Percentiles rank a stretch among this genome's conserved stretches.
These are phyloP conservation scores for Entomortierella beljakovae DNA, from an alignment of 192 early-diverging fungal species.

Conservation along the genomic window DNA sequence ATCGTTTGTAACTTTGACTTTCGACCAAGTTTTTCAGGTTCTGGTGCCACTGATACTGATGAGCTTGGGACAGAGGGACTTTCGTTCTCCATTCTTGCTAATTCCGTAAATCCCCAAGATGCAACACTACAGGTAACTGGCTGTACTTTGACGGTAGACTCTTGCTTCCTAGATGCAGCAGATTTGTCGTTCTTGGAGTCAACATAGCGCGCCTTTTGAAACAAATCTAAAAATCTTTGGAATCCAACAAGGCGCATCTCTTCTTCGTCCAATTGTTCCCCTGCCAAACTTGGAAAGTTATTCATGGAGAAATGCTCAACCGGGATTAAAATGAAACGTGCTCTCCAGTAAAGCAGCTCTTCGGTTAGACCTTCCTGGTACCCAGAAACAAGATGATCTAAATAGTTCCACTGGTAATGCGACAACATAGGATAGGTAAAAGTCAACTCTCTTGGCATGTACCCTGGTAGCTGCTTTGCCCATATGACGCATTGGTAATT, in stretches of 20 bases:
- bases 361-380: conserved; percentile 85
- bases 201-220: conserved; percentile 73
- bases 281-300: conserved; percentile 61
- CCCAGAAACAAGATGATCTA: conserved; percentile 92
- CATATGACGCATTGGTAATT: conserved; percentile 87
- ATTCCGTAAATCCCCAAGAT: conserved; percentile 36
- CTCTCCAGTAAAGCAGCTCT: conserved; percentile 85
- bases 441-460: conserved; percentile 62
- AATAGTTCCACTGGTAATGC: conserved; percentile 93
- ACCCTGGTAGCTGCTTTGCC: conserved; percentile 78
- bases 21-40: conserved; percentile 32
- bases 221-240: conserved; percentile 84
- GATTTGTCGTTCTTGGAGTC: conserved; percentile 52
- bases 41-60: background rate
- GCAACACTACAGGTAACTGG: conserved; percentile 48
- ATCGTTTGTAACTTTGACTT: conserved; percentile 64
- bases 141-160: conserved; percentile 43
- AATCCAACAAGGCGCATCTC: conserved; percentile 90
- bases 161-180: conserved; percentile 42
- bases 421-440: conserved; percentile 84
- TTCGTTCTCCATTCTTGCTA: conserved; percentile 30
- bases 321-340: conserved; percentile 92
- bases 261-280: conserved; percentile 84
- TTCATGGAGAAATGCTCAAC: conserved; percentile 69
- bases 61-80: conserved; percentile 13